Conservation (phyloP, 2,329 filamentous ascomycete genomes). For the Neofusicoccum sp. region DNA sequence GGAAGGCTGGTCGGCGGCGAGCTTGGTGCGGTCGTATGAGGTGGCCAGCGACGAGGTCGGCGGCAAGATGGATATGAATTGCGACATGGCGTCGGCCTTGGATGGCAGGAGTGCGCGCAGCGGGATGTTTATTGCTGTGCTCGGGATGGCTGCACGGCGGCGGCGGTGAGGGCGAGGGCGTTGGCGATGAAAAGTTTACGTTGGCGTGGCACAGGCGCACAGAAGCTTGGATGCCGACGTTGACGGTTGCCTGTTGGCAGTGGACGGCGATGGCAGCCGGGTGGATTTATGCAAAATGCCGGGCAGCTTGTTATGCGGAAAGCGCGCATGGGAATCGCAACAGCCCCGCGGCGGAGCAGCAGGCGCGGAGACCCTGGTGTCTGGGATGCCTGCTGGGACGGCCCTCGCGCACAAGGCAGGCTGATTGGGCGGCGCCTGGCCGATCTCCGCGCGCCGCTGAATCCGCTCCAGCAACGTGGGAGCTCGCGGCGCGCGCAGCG, state of each 20-base stretch:
- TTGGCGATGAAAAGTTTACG: background rate
- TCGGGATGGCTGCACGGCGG: background rate
- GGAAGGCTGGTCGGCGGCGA: slow-evolving; percentile 32
- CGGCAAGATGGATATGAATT: slow-evolving; percentile 40
- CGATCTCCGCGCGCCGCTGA: background rate
- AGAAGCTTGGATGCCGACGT: background rate
- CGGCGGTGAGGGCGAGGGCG: background rate
- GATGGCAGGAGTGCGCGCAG: background rate
- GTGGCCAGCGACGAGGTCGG: slow-evolving; percentile 36
- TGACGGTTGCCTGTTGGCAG: background rate
- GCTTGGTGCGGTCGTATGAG: slow-evolving; percentile 37
- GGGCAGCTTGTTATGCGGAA: background rate
- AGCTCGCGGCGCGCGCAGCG: background rate
- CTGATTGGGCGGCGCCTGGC: background rate
- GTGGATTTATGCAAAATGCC: slow-evolving; percentile 2
- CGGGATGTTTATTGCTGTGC: background rate
- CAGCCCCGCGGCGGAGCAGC: background rate
- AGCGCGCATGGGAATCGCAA: background rate
- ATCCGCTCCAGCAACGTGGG: slow-evolving; percentile 2
- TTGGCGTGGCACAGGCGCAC: slow-evolving; percentile 1
- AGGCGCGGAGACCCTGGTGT: slow-evolving; percentile 4
- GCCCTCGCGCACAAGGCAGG: background rate
- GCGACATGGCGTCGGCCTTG: slow-evolving; percentile 24
- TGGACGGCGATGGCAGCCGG: background rate
- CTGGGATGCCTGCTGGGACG: slow-evolving; percentile 1